Percentiles rank a stretch among this genome's conserved stretches.
Evolutionary conservation across 257 asterid species (phyloP).

Genomic region (Solanum sitiens): DNA sequence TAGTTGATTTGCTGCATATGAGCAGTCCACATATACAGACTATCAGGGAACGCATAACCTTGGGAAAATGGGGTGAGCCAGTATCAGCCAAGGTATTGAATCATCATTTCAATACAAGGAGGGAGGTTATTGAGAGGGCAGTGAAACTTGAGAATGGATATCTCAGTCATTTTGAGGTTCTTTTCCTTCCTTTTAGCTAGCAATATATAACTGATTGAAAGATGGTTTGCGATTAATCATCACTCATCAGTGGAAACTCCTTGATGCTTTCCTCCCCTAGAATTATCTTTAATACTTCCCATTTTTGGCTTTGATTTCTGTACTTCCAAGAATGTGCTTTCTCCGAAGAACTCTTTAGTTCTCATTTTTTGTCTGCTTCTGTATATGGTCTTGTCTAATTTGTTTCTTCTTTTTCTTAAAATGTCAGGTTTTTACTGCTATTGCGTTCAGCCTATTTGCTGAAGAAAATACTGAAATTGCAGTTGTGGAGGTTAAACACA

Average conservation of each 20-base stretch:
- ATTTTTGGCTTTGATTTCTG: background rate
- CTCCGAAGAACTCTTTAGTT: background rate
- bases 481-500: conserved; percentile 64
- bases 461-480: conserved; percentile 77
- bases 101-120: conserved; percentile 49
- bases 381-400: background rate
- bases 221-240: background rate
- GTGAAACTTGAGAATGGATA: conserved; percentile 49
- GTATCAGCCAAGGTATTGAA: conserved; percentile 51
- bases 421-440: conserved; percentile 77
- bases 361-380: background rate
- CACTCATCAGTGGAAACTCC: background rate
- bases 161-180: conserved; percentile 93
- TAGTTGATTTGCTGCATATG: background rate
- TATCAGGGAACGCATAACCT: conserved; percentile 82
- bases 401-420: background rate
- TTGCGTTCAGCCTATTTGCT: conserved; percentile 82
- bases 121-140: conserved; percentile 43
- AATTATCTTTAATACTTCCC: background rate
- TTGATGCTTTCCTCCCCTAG: background rate
- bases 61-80: conserved; percentile 60
- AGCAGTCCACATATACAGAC: conserved; percentile 84
- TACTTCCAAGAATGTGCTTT: background rate
- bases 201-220: background rate
- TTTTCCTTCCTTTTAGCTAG: background rate